These are phyloP conservation scores for Borealophlyctis nickersoniae DNA, from an alignment of 192 early-diverging fungal species.

Conservation along the genomic window DNA sequence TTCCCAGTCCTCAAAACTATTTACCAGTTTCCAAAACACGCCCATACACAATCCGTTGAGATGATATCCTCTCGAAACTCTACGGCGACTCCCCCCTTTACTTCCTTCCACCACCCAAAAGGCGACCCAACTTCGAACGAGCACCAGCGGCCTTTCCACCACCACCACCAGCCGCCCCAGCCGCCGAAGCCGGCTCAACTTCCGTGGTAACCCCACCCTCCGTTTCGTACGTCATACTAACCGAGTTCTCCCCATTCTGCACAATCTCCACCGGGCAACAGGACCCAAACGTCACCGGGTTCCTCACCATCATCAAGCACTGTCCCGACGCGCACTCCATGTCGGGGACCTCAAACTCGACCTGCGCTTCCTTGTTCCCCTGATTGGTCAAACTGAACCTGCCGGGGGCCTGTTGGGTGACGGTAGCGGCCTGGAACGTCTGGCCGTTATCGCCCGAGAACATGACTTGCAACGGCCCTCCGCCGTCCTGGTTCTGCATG, in stretches of 20 bases:
- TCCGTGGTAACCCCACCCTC: constrained; percentile 7
- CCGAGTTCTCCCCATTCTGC: constrained; percentile 1
- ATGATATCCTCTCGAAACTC: no score
- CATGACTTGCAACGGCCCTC: constrained; percentile 13
- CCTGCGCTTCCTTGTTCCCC: not conserved
- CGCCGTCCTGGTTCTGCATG: constrained; percentile 30
- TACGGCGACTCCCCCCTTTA: no score
- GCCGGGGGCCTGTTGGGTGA: constrained; percentile 17
- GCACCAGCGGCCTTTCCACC: not conserved
- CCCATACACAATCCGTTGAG: no score
- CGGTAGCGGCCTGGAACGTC: constrained; percentile 5
- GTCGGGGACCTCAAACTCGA: constrained; percentile 12
- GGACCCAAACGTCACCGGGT: constrained; percentile 22
- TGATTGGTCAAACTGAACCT: constrained; percentile 15
- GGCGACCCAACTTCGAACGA: no score
- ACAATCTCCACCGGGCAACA: constrained; percentile 22
- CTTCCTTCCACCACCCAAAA: no score
- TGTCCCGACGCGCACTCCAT: constrained; percentile 23
- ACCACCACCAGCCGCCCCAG: not conserved
- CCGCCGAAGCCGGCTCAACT: not conserved
- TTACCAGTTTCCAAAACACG: no score
- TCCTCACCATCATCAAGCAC: constrained; percentile 20
- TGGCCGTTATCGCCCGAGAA: constrained; percentile 18
- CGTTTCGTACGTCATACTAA: constrained; percentile 8
- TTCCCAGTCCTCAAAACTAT: no score